phyloP scores from a whole-genome alignment of 2,329 filamentous ascomycete genomes.

The Scytalidium lignicola region DNA sequence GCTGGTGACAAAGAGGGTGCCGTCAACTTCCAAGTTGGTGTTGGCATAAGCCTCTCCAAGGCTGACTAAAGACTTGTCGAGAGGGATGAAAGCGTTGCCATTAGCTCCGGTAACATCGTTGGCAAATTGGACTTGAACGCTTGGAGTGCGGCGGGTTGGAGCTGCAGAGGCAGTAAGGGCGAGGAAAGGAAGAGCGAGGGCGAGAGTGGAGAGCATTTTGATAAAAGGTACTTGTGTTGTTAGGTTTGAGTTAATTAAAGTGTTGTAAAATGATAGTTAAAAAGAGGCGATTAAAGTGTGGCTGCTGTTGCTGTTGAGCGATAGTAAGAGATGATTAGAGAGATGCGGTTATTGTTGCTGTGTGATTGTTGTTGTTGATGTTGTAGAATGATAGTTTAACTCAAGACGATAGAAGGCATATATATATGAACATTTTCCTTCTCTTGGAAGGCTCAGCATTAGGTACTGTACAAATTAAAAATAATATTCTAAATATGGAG shows the following conservation, averaged over 20 bases:
- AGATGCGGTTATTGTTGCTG: conserved; percentile 4
- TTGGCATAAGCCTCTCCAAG: conserved; percentile 7
- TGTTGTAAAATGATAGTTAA: conserved; percentile 1
- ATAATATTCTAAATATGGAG: conserved; percentile 8
- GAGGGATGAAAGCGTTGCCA: conserved; percentile 6
- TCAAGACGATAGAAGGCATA: conserved; percentile 4
- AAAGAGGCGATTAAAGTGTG: background rate
- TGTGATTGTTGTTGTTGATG: background rate
- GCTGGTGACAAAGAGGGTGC: conserved; percentile 7
- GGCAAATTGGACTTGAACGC: conserved; percentile 8
- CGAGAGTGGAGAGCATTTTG: conserved; percentile 7
- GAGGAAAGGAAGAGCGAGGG: conserved; percentile 6
- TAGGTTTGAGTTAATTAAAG: conserved; percentile 4
- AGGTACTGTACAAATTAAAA: conserved; percentile 3
- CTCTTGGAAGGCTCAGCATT: conserved; percentile 5
- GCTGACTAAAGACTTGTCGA: conserved; percentile 5
- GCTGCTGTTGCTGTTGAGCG: conserved; percentile 2
- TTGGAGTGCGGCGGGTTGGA: conserved; percentile 3
- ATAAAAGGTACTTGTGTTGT: conserved; percentile 4
- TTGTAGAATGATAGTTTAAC: conserved; percentile 6
- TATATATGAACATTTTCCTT: conserved; percentile 5
- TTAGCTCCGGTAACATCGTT: conserved; percentile 8
- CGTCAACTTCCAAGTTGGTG: conserved; percentile 6
- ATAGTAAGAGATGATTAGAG: conserved; percentile 5
- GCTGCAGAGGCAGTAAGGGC: conserved; percentile 5